phyloP scores from a whole-genome alignment of 495 filamentous ascomycete genomes.

The Xylaria sp. region DNA sequence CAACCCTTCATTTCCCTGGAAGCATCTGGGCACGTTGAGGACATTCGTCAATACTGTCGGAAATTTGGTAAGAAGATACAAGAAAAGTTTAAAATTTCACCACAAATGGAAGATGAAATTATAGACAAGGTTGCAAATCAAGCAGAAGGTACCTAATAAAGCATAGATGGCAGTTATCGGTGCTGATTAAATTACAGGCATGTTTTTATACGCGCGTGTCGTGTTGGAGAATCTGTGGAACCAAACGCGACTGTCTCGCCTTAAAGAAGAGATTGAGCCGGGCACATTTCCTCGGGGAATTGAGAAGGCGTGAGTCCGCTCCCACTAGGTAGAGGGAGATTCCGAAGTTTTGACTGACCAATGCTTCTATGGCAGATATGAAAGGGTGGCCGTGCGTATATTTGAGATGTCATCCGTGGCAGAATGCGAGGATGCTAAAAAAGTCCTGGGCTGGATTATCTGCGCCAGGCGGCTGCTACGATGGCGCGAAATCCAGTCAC shows the following conservation, averaged over 20 bases:
- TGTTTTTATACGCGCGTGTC: slow-evolving; percentile 28
- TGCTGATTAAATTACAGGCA: slow-evolving; percentile 6
- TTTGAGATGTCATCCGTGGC: slow-evolving; percentile 1
- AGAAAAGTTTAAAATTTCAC: slow-evolving; percentile 18
- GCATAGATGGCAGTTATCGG: not conserved
- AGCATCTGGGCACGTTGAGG: slow-evolving; percentile 2
- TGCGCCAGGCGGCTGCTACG: slow-evolving; percentile 23
- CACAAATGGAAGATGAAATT: not conserved
- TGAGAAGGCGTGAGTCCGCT: not conserved
- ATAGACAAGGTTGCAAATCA: not conserved
- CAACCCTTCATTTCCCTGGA: slow-evolving; percentile 15
- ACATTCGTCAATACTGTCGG: slow-evolving; percentile 20
- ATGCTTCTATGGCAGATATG: slow-evolving; percentile 10
- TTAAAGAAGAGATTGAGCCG: slow-evolving; percentile 7
- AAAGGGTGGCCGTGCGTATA: slow-evolving; percentile 20
- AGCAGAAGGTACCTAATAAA: slow-evolving; percentile 19
- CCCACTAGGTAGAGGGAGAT: not conserved
- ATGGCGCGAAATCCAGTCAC: slow-evolving; percentile 27
- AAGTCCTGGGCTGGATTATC: slow-evolving; percentile 22
- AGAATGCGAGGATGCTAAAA: slow-evolving; percentile 22
- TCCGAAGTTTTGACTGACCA: not conserved
- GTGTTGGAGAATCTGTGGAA: slow-evolving; percentile 23
- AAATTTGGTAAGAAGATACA: not conserved
- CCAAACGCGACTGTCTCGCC: slow-evolving; percentile 1
- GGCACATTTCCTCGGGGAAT: slow-evolving; percentile 9